Evolutionary conservation across 768 basidiomycete genomes (phyloP), one percentile per base, ranked within the genome.

Genomic region (Clitopilus hobsonii): DNA sequence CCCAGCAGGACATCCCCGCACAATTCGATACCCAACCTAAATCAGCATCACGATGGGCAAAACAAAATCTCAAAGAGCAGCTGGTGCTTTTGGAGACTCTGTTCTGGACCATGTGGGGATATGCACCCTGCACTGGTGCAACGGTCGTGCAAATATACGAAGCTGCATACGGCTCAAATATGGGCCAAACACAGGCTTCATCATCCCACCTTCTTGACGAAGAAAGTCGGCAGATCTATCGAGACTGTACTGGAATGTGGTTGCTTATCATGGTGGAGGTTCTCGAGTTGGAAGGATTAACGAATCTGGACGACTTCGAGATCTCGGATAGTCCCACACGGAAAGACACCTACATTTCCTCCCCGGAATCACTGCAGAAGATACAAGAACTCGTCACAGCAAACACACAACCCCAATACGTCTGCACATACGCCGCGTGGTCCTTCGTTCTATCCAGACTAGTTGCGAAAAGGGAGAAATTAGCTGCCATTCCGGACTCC

Each of bases 31-130:
- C 69, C 2, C 78, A 89, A 59, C 85, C 85, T 16, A 78, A 76
- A 57, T 74, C 75, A 16, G 85, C 83, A 8, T 78, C 84, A n/a
- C 68, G 71, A 36, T 88, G 85, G 82, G 86, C 81, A 32, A 89
- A 88, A 71, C 86, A 92, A 67, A 87, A 83, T 62, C 64, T 79
- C 27, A 82, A 80, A 62, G 87, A 94, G 63, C 95, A 96, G 66
- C 72, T 93, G 38, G 84, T 85, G 10, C 65, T 94, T 38, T 72
- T 97, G 49, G 92, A 97, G 60, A 82, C 95, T 28, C 75, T 97
- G 45, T 98, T 97, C 69, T 91, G 91, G 83, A 79, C 85, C 4
- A 86, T 94, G 81, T 95, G 88, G 85, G 84, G 81, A 11, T 86
- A 83, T 55, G 80, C 82, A 10, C 69, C 85, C 0, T 86, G 89